Evolutionary conservation across 2,329 filamentous ascomycete genomes (phyloP).

Genomic region (Exophiala sp.): DNA sequence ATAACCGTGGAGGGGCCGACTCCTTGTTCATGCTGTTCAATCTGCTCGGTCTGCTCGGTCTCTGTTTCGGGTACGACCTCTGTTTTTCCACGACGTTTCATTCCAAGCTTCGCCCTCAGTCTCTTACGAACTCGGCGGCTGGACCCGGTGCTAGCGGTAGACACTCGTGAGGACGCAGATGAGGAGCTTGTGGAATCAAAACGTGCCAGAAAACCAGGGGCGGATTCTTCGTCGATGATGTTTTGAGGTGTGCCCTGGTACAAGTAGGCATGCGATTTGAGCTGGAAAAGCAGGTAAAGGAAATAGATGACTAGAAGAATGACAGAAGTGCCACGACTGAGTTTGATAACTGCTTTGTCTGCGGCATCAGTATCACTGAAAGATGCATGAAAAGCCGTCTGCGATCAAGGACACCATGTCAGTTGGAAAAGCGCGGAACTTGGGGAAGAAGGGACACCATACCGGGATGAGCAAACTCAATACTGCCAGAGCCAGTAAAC

Average conservation of each 20-base stretch:
- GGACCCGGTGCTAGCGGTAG: conserved; percentile 36
- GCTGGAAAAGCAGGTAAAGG: conserved; percentile 84
- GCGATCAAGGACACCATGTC: neutral
- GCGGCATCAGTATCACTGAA: conserved; percentile 36
- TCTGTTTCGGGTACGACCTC: conserved; percentile 63
- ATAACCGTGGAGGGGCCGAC: neutral
- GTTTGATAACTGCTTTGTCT: conserved; percentile 25
- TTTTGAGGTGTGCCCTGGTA: conserved; percentile 48
- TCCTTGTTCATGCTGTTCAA: neutral
- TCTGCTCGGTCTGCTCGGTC: neutral
- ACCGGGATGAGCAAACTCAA: conserved; percentile 76
- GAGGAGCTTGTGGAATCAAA: conserved; percentile 45
- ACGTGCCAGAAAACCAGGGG: conserved; percentile 60
- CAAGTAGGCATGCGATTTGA: conserved; percentile 76
- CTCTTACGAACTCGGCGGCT: conserved; percentile 49
- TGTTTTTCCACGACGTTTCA: conserved; percentile 34
- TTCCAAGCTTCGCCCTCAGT: conserved; percentile 34
- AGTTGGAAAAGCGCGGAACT: neutral
- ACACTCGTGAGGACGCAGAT: conserved; percentile 39
- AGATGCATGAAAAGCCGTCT: conserved; percentile 70
- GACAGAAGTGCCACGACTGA: conserved; percentile 54
- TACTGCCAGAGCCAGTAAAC: conserved; percentile 73
- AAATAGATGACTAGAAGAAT: conserved; percentile 81
- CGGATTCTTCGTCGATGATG: conserved; percentile 54
- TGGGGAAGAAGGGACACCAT: neutral